Evolutionary conservation across 257 asterid species (phyloP), one percentile per base, ranked within the genome.

Genomic region (Nicotiana otophora): DNA sequence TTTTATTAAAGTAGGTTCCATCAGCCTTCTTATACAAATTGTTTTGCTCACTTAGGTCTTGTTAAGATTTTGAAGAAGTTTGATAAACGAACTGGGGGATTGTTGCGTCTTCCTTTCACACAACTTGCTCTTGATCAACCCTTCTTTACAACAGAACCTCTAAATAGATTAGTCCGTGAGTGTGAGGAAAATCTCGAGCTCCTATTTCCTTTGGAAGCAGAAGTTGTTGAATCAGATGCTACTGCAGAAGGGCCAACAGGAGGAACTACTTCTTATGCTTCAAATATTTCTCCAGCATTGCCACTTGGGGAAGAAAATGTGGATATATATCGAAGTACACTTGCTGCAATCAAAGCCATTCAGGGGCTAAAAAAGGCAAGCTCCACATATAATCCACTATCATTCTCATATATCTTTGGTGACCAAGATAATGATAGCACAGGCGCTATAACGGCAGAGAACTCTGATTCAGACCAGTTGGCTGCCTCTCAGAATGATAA

Each of bases 1-100:
- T 46, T 46, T 72, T 72, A 4, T 14, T 14, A 12, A 72, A 60
- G 39, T 23, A 23, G 61, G 20, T 20, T 5, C 72, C 61, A 7
- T 72, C 54, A 33, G 36, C 64, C 81, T 57, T 66, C 16, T 67
- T 17, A 19, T 77, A 69, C 7, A 53, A 23, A 62, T 66, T 84
- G 30, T 51, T 63, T 62, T 65, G 33, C 65, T 64, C 26, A 12
- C 16, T 51, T 16, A 96, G 99, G 98, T 64, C 94, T 96, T 33
- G 87, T 94, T 14, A 96, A 96, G 89, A 96, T 96, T 74, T 65
- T 96, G 92, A 96, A 96, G 93, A 96, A 96, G 85, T 94, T 90
- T 63, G 99, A 96, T 77, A 96, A 96, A 86, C 89, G 97, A 81
- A 96, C 98, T 0, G 98, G 98, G 30, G 93, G 86, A 81, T 82